Base-by-base conservation (phyloP, 805 yeast species). In the Yamadazyma laniorum region DNA sequence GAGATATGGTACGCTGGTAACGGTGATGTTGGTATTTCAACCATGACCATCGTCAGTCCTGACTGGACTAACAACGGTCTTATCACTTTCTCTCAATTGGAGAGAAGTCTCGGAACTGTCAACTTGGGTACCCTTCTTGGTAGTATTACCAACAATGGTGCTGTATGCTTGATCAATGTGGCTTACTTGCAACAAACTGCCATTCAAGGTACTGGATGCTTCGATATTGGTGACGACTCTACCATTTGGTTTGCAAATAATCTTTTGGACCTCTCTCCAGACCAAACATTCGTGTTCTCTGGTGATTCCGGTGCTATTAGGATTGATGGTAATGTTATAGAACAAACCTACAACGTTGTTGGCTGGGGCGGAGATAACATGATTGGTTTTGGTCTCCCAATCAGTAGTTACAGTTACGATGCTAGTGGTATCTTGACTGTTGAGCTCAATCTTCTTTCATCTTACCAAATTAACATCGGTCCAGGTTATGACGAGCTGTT, bases 181-280 rank as follows among this genome's bases (percentile, higher is more conserved):
- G 44, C 35, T n/a, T 59, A 51, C 38, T 35, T 43, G 7, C 61
- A 55, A 45, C 42, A 52, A 11, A 47, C 56, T 15, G 34, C 17
- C 21, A 47, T 59, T 25, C 7, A 22, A 1, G 63, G 63, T 29
- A 34, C 35, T 18, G 65, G 65, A 34, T 59, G 65, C 48, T 42
- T 53, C 22, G 42, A 52, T 22, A 42, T 51, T 36, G 51, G 51
- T 29, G 27, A 21, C 3, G 47, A 47, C 18, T 45, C 56, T 11
- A 46, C 47, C 25, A 43, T 51, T 5, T 38, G 37, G n/a, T 38
- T 50, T 9, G 39, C 48, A n/a, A n/a, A n/a, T 21, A 6, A 7
- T 21, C 9, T 21, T 21, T 11, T 39, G 34, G 4, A 29, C 43
- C 3, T 9, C 29, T 12, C 18, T 40, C n/a, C 34, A 1, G 38